A percentile compares a stretch with the other conserved stretches of the same genome.
phyloP scores from a whole-genome alignment of 306 rosid genomes.

The Alnus glutinosa region DNA sequence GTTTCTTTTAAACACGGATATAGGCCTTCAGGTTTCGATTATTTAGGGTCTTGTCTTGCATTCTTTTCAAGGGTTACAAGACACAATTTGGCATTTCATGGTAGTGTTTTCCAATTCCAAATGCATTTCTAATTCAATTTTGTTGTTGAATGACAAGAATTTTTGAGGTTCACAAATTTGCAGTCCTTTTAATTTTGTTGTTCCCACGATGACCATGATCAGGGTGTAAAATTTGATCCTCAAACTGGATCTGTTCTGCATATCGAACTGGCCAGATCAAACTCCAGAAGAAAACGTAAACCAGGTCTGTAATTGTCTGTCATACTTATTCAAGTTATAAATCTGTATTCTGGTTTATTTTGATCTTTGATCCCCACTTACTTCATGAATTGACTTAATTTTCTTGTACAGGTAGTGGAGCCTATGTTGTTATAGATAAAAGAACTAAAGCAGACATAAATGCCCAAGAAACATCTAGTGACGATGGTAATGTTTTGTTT shows the following conservation, averaged over 20 bases:
- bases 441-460: slow-evolving; percentile 60
- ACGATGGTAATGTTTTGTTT: slow-evolving; percentile 61
- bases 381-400: slow-evolving; percentile 15
- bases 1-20: neutral
- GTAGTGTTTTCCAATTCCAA: neutral
- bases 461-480: slow-evolving; percentile 72
- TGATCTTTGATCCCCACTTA: slow-evolving; percentile 18
- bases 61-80: neutral
- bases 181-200: slow-evolving; percentile 28
- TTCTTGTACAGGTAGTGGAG: slow-evolving; percentile 70
- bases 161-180: slow-evolving; percentile 15
- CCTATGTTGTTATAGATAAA: slow-evolving; percentile 88
- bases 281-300: slow-evolving; percentile 90
- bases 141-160: slow-evolving; percentile 21
- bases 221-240: slow-evolving; percentile 98
- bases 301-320: slow-evolving; percentile 51
- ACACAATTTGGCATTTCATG: neutral
- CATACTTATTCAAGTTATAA: neutral
- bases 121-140: slow-evolving; percentile 13
- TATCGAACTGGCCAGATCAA: slow-evolving; percentile 89
- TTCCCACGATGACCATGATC: slow-evolving; percentile 25
- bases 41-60: neutral
- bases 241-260: slow-evolving; percentile 82
- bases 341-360: neutral
- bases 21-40: neutral